A percentile compares a stretch with the other conserved stretches of the same genome.
Evolutionary conservation across 208 protist species (phyloP).

Genomic region (Entamoeba histolytica): DNA sequence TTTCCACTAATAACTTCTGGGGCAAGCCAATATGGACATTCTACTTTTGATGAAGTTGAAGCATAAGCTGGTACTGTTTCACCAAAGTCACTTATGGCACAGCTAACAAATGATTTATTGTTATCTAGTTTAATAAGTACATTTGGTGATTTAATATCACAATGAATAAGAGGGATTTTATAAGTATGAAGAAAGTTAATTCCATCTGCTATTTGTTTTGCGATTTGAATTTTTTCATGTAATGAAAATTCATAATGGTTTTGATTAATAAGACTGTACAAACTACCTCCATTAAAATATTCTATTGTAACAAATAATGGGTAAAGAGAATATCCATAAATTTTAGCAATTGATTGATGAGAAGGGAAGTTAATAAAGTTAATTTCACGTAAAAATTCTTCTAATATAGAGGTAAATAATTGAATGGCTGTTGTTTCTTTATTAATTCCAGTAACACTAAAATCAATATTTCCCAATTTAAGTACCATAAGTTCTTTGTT

Average conservation of each 20-base stretch:
- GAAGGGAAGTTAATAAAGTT: neutral
- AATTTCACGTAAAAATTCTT: neutral
- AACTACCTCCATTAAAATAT: neutral
- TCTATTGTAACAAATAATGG: neutral
- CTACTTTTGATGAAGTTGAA: neutral
- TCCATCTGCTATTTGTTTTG: neutral
- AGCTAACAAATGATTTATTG: neutral
- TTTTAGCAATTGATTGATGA: neutral
- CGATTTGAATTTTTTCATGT: neutral
- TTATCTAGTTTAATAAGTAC: neutral
- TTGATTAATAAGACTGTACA: neutral
- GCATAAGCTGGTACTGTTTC: neutral
- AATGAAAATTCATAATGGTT: neutral
- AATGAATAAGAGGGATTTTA: neutral
- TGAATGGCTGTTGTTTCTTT: neutral
- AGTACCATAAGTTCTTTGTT: neutral
- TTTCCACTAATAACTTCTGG: constrained; percentile 27
- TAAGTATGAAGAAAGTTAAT: neutral
- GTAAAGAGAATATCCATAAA: neutral
- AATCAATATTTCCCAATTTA: neutral
- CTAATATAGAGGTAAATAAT: neutral
- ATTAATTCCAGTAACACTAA: neutral
- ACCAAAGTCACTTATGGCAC: constrained; percentile 1
- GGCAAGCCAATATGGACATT: constrained; percentile 21
- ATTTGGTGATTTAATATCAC: constrained; percentile 7